Base-by-base conservation (phyloP, 2,329 filamentous ascomycete species). In the Xylaria sp. region DNA sequence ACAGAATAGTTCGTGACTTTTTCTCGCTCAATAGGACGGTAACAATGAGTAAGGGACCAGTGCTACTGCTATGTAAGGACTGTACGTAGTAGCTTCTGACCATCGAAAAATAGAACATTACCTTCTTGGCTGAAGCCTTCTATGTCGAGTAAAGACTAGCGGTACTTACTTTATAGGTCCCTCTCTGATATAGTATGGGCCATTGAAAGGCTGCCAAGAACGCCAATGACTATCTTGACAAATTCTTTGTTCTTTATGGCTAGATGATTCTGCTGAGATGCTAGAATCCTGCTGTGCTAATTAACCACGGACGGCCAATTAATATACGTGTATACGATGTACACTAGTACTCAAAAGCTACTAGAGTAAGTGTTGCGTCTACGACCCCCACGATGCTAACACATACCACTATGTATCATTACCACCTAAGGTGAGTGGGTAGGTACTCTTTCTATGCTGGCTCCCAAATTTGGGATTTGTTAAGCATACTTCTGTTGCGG, bases 161-260 rank as follows among this genome's bases (percentile, higher is more conserved):
- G 44, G 42, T 21, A 40, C 1, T 27, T 47, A 27, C 5, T 18
- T 25, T 2, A 21, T 29, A n/a, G n/a, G n/a, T n/a, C n/a, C n/a
- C n/a, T n/a, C n/a, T n/a, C n/a, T n/a, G n/a, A n/a, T n/a, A n/a
- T n/a, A 18, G 2, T 27, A 35, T n/a, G 37, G 23, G 50, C 29
- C 27, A 51, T 27, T 23, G 37, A 48, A 21, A 48, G 48, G 21
- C 32, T 18, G 59, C 67, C 63, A 69, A 66, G 67, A 29, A 60
- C 29, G 59, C 44, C 47, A 63, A 60, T 55, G 37, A 21, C 50
- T 25, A 47, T 16, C 53, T 55, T 66, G 66, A 66, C 66, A 69
- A 66, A 69, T 69, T 53, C 32, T n/a, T 16, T 29, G 13, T 69
- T 51, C 25, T 25, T 21, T 29, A 9, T 59, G 48, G 47, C 50